Base-by-base conservation (phyloP, 352 stramenopile genomes). In the Phytophthora kernoviae region DNA sequence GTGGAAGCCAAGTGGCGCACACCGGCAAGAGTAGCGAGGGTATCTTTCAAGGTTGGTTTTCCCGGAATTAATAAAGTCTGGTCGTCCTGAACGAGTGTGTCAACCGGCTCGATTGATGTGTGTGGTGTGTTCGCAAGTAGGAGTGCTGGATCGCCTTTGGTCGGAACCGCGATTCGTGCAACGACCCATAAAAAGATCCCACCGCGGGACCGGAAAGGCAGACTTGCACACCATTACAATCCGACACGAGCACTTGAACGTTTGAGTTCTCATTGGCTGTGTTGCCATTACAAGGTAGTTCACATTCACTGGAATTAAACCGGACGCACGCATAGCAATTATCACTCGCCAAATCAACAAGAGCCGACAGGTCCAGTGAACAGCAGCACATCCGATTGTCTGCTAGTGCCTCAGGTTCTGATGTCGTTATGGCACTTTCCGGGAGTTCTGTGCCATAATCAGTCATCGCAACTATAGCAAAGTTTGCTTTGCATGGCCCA, bases 201-300 rank as follows among this genome's bases (percentile, higher is more conserved):
- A 60, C 41, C n/a, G 49, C 33, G 22, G 51, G 24, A 5, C 74
- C 79, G 18, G 54, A 67, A 21, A 87, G 44, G 47, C 77, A 87
- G 15, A 84, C 39, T 36, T 75, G 62, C 4, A 75, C 53, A 0
- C 65, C 74, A 27, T 24, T 49, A n/a, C 52, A 46, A 47, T 81
- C 60, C 5, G 55, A 62, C 9, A 85, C 44, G 17, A 79, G 54
- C 1, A 77, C 67, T 37, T 88, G 74, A 11, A 82, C 26, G 9
- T 27, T 68, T 1, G 43, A 12, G 17, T 42, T 30, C 12, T 58
- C 49, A 44, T 59, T 50, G 24, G 6, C 24, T 7, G 24, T 30
- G 24, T 30, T 30, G 24, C 24, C 24, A 30, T 30, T 11, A 2
- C 30, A 14, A 18, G 21, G 41, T 24, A 14, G 34, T 39, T 15